Conservation (phyloP, 352 stramenopile species). For the Phytophthora sojae region DNA sequence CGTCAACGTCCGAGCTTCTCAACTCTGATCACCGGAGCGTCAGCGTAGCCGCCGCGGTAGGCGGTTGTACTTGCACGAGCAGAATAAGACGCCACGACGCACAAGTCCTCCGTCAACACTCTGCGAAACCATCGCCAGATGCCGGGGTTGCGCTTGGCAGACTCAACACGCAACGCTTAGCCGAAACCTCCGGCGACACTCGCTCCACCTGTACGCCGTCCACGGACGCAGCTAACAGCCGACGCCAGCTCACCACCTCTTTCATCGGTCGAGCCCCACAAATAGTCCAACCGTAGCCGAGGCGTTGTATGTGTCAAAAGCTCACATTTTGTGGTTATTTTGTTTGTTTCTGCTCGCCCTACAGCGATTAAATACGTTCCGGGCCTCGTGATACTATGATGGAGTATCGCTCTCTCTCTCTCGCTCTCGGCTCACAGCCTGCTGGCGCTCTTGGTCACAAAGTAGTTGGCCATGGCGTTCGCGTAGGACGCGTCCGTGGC, state of each 20-base stretch:
- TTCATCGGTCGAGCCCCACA: constrained; percentile 2
- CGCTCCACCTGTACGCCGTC: not conserved
- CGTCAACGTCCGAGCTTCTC: constrained; percentile 3
- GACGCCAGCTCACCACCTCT: not conserved
- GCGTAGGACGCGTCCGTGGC: constrained; percentile 54
- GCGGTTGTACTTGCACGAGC: not conserved
- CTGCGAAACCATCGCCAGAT: constrained; percentile 13
- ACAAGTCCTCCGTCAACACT: constrained; percentile 2
- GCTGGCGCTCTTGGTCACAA: constrained; percentile 43
- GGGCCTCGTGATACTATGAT: constrained; percentile 7
- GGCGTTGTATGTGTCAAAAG: constrained; percentile 6
- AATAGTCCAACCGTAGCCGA: constrained; percentile 4
- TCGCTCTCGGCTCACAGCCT: constrained; percentile 39
- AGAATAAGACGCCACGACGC: constrained; percentile 24
- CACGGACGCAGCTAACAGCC: not conserved
- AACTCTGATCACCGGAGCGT: not conserved
- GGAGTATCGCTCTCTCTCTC: not conserved
- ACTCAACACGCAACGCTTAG: not conserved
- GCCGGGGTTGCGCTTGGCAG: not conserved
- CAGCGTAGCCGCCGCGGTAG: not conserved
- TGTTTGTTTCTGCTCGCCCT: constrained; percentile 15
- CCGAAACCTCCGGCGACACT: constrained; percentile 14
- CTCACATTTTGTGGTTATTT: constrained; percentile 5
- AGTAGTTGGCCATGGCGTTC: constrained; percentile 54
- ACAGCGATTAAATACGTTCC: constrained; percentile 31